Evolutionary conservation across 2,329 filamentous ascomycete genomes (phyloP), one percentile per base, ranked within the genome.

Genomic region (Grosmannia penicillata): DNA sequence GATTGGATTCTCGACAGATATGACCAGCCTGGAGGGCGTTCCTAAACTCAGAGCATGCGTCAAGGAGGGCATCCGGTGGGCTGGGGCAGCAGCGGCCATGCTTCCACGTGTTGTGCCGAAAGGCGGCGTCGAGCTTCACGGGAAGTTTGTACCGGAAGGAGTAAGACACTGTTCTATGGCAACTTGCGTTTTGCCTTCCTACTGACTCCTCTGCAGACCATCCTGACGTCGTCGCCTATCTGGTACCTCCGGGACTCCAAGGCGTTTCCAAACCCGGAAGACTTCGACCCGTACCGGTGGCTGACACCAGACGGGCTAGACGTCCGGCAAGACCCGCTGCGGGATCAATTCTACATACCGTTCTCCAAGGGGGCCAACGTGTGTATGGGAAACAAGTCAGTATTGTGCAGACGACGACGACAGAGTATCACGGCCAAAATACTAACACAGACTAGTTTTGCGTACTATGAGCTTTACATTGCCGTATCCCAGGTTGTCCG

Each of bases 41-140:
- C 39, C 42, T 2, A 32, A 37, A 2, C 34, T 44, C 11, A 22
- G 26, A 25, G 42, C 42, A 5, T 41, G 38, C 21, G 39, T 44
- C 6, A 44, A 44, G 11, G 42, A 44, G 15, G 39, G 42, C 10
- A 25, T 44, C n/a, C 39, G 42, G 9, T 41, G 42, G 39, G 42
- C 42, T 6, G 39, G 42, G 4, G 39, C 42, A 3, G 42, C 42
- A 1, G 33, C 42, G 3, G 42, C 42, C 11, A 44, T 44, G 42
- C 42, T 44, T 19, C 42, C 42, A 3, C 39, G 42, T 4, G 39
- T 44, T 1, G 42, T 39, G 21, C 42, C 42, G 2, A 22, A 30
- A 4, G 42, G 36, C 8, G 42, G 42, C 4, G 33, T 41, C 19
- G 39, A 37, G 17, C 37, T 44, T 6, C 33, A 34, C 15, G 42